Evolutionary conservation across 2,329 filamentous ascomycete species (phyloP).

Genomic region (Ophiostoma himal-ulmi): DNA sequence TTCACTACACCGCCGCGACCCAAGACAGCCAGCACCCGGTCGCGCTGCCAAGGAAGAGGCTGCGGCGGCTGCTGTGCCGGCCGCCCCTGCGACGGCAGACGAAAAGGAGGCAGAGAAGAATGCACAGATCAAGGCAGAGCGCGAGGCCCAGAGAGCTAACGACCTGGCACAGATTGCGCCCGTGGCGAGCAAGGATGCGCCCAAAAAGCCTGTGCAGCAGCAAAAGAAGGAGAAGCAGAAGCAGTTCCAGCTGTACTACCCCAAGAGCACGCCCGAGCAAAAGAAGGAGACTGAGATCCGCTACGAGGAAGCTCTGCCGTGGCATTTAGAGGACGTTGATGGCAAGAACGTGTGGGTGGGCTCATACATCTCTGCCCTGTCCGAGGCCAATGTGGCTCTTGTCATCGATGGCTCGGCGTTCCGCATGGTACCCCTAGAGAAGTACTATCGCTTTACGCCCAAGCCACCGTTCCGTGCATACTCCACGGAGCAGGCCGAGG

Average conservation of each 20-base stretch:
- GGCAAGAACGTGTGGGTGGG: conserved; percentile 93
- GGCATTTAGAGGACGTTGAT: conserved; percentile 95
- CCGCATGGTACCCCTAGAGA: conserved; percentile 85
- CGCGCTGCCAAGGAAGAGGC: conserved; percentile 52
- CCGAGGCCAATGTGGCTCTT: conserved; percentile 75
- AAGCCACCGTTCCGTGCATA: conserved; percentile 75
- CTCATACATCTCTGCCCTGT: conserved; percentile 82
- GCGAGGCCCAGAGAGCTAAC: conserved; percentile 76
- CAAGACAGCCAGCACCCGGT: conserved; percentile 61
- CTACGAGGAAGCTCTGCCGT: conserved; percentile 92
- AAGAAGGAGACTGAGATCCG: conserved; percentile 67
- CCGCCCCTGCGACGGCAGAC: conserved; percentile 40
- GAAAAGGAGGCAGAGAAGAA: conserved; percentile 57
- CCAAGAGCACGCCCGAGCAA: conserved; percentile 72
- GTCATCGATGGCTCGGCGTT: conserved; percentile 65
- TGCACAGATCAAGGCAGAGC: conserved; percentile 68
- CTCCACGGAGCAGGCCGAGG: conserved; percentile 79
- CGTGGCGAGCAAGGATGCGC: conserved; percentile 57
- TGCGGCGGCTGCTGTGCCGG: conserved; percentile 30
- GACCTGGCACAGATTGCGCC: conserved; percentile 93
- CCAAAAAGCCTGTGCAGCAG: conserved; percentile 35
- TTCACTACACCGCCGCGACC: conserved; percentile 81
- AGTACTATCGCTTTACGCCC: conserved; percentile 84
- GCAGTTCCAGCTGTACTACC: conserved; percentile 71
- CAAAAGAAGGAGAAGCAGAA: conserved; percentile 58